phyloP scores from a whole-genome alignment of 257 asterid species.

The Thymus quinquecostatus region DNA sequence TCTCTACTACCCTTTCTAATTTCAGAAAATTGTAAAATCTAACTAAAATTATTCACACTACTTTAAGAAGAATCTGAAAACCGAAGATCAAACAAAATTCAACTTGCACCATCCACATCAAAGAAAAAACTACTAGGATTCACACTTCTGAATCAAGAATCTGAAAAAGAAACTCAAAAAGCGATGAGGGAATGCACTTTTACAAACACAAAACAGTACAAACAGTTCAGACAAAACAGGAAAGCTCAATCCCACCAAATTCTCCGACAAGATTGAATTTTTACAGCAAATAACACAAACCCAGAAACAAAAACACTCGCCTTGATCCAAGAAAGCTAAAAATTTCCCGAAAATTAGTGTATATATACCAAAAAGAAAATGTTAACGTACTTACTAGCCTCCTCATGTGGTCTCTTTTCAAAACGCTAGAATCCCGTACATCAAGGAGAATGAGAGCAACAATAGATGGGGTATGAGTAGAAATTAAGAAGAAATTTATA shows the following conservation, averaged over 20 bases:
- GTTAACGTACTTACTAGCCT: slow-evolving; percentile 97
- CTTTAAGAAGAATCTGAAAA: not conserved
- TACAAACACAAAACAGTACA: not conserved
- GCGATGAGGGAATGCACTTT: not conserved
- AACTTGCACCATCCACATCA: slow-evolving; percentile 12
- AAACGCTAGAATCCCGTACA: slow-evolving; percentile 36
- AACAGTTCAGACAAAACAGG: slow-evolving; percentile 11
- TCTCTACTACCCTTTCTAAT: not conserved
- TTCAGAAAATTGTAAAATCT: not conserved
- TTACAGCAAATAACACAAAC: slow-evolving; percentile 29
- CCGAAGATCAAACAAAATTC: slow-evolving; percentile 44
- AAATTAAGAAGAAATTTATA: slow-evolving; percentile 46
- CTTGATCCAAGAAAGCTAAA: slow-evolving; percentile 30
- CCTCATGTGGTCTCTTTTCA: slow-evolving; percentile 60
- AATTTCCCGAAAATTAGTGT: not conserved
- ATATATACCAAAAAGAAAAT: not conserved
- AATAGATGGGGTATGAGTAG: slow-evolving; percentile 33
- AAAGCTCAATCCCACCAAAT: slow-evolving; percentile 25
- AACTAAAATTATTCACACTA: slow-evolving; percentile 16
- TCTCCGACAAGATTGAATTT: slow-evolving; percentile 33
- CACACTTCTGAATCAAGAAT: slow-evolving; percentile 4
- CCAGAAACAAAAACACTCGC: slow-evolving; percentile 29
- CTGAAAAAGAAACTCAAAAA: not conserved
- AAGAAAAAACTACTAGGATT: slow-evolving; percentile 24
- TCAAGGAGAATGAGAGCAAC: slow-evolving; percentile 29